A percentile compares a stretch with the other conserved stretches of the same genome.
Evolutionary conservation across 768 basidiomycete genomes (phyloP).

Genomic region (Megacollybia marginata): DNA sequence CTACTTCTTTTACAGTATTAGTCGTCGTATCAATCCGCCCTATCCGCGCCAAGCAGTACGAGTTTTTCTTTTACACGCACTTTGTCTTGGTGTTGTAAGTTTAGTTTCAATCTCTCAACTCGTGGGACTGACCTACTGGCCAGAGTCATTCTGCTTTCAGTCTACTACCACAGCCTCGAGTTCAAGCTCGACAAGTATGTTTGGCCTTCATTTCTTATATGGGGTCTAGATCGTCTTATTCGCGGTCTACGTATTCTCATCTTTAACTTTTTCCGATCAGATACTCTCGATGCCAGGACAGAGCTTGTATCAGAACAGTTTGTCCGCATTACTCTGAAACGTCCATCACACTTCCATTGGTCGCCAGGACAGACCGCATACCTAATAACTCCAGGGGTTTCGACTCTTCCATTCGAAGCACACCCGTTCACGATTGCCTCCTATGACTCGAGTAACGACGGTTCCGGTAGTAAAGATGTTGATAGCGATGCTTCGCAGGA

Average conservation of each 20-base stretch:
- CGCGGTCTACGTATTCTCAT: slow-evolving; percentile 28
- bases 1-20: slow-evolving; percentile 22
- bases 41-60: slow-evolving; percentile 27
- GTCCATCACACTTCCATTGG: slow-evolving; percentile 37
- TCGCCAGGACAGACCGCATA: slow-evolving; percentile 40
- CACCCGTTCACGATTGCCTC: slow-evolving; percentile 48
- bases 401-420: slow-evolving; percentile 34
- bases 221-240: slow-evolving; percentile 34
- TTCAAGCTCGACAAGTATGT: slow-evolving; percentile 23
- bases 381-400: slow-evolving; percentile 39
- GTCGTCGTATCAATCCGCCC: slow-evolving; percentile 28
- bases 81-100: slow-evolving; percentile 31
- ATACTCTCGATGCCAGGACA: slow-evolving; percentile 19
- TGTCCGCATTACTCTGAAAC: slow-evolving; percentile 30
- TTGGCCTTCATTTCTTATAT: slow-evolving; percentile 31
- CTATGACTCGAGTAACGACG: slow-evolving; percentile 17
- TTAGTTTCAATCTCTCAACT: not conserved
- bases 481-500: slow-evolving; percentile 1
- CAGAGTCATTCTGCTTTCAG: slow-evolving; percentile 4
- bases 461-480: not conserved
- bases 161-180: slow-evolving; percentile 3
- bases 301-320: slow-evolving; percentile 32
- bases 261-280: slow-evolving; percentile 18
- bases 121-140: not conserved
- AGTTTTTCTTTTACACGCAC: slow-evolving; percentile 35